phyloP scores from a whole-genome alignment of 1,284 basidiomycete species.

The Grifola frondosa region DNA sequence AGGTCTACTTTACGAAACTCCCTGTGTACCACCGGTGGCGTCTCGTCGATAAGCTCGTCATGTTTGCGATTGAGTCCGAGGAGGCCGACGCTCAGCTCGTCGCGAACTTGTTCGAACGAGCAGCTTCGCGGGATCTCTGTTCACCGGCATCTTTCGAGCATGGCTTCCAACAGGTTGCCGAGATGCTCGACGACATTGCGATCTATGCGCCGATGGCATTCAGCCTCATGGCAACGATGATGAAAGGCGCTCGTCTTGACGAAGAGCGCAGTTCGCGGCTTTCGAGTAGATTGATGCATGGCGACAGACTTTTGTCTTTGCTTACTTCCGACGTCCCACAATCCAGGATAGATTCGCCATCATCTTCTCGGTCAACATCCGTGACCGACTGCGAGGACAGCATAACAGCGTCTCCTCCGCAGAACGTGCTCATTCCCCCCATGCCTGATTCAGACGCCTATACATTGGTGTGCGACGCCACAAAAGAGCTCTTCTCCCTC shows the following conservation, averaged over 20 bases:
- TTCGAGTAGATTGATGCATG: conserved; percentile 57
- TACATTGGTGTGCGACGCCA: no score
- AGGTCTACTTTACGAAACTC: conserved; percentile 77
- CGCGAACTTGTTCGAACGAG: conserved; percentile 62
- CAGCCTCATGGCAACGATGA: conserved; percentile 70
- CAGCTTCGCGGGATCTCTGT: conserved; percentile 54
- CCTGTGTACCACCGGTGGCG: conserved; percentile 60
- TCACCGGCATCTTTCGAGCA: conserved; percentile 58
- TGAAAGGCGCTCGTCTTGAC: conserved; percentile 64
- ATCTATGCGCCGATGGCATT: conserved; percentile 92
- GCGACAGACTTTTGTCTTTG: conserved; percentile 56
- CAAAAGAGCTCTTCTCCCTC: conserved; percentile 74
- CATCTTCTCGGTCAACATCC: no score
- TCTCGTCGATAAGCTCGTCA: conserved; percentile 76
- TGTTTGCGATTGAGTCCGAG: conserved; percentile 78
- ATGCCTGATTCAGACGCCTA: no score
- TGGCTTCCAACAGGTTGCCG: conserved; percentile 67
- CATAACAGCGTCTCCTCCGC: no score
- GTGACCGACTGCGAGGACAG: no score
- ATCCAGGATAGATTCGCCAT: no score
- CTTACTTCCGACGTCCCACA: no score
- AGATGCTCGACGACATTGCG: conserved; percentile 81
- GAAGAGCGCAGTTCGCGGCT: conserved; percentile 55
- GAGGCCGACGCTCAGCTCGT: conserved; percentile 82
- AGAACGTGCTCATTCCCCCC: no score